phyloP scores from a whole-genome alignment of 2,329 filamentous ascomycete species.

The Blastomyces gilchristii region DNA sequence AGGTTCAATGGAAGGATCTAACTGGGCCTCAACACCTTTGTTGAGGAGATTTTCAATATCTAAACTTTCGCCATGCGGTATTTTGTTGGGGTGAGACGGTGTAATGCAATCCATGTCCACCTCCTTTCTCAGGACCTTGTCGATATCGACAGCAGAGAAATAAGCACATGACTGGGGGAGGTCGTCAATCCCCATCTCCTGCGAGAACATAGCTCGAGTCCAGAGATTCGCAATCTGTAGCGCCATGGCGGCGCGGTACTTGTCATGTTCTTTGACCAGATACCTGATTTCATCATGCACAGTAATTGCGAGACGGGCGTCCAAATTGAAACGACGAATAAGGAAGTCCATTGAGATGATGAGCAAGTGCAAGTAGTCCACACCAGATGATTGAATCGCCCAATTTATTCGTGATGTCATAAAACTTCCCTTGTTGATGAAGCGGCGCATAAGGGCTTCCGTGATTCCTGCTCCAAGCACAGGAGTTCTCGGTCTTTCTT shows the following conservation, averaged over 20 bases:
- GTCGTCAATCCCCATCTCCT: slow-evolving; percentile 93
- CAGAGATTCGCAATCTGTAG: slow-evolving; percentile 89
- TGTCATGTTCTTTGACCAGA: slow-evolving; percentile 72
- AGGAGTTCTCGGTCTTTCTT: slow-evolving; percentile 80
- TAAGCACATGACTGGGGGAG: slow-evolving; percentile 89
- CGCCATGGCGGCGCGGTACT: slow-evolving; percentile 82
- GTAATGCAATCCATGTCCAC: slow-evolving; percentile 97
- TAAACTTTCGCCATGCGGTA: slow-evolving; percentile 74
- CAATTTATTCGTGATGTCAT: slow-evolving; percentile 97
- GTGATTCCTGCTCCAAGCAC: slow-evolving; percentile 93
- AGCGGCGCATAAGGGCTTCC: slow-evolving; percentile 81
- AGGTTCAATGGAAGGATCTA: slow-evolving; percentile 57
- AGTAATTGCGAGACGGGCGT: slow-evolving; percentile 79
- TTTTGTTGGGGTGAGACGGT: slow-evolving; percentile 67
- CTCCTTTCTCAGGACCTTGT: slow-evolving; percentile 91
- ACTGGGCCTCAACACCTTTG: slow-evolving; percentile 56
- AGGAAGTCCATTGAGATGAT: slow-evolving; percentile 94
- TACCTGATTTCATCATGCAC: slow-evolving; percentile 98
- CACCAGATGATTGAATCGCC: slow-evolving; percentile 95
- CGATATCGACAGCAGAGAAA: slow-evolving; percentile 91
- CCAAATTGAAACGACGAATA: slow-evolving; percentile 69
- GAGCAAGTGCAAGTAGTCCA: slow-evolving; percentile 91
- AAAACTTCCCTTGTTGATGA: slow-evolving; percentile 79
- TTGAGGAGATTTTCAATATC: slow-evolving; percentile 70
- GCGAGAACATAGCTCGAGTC: slow-evolving; percentile 94